Base-by-base conservation (phyloP, 1,284 basidiomycete species). In the Leucoagaricus sp. region DNA sequence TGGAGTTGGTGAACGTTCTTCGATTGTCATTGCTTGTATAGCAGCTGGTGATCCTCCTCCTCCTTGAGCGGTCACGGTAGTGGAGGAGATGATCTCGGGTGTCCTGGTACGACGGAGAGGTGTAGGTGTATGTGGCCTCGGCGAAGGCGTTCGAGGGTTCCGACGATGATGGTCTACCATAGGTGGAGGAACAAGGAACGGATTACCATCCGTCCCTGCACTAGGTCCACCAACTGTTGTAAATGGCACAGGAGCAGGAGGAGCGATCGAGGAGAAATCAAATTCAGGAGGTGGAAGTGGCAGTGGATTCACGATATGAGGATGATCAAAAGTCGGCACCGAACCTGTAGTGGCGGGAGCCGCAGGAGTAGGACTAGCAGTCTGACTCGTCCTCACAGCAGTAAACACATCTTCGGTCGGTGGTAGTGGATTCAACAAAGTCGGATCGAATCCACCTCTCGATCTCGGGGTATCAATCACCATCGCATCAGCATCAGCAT, bases 1-100 rank as follows among this genome's bases (percentile, higher is more conserved):
- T 2, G 78, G 80, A 0, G 86, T 84, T 0, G 85, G 86, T 1
- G 80, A 76, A 40, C 82, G 78, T 53, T 86, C 84, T 33, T 83
- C 64, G 29, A 81, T 72, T 75, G 84, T 80, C 12, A 75, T n/a
- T n/a, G n/a, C n/a, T n/a, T n/a, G 71, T 52, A 74, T 72, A 2
- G 74, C 72, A 17, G 65, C 61, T 23, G 67, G 59, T 26, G 49
- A 29, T 17, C 23, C n/a, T n/a, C n/a, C n/a, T n/a, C n/a, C n/a
- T n/a, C n/a, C 26, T 36, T 23, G 31, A n/a, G 41, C 17, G 52
- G 60, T 48, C 1, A n/a, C 29, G 26, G 12, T 2, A 12, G 47
- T 38, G n/a, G 25, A 33, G 13, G 44, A 13, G 13, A 49, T 38
- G 10, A 48, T 5, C 15, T 53, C 52, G 13, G 52, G 48, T 13